These are phyloP conservation scores for Sporothrix luriei DNA, from an alignment of 2,329 filamentous ascomycete genomes.

Conservation along the genomic window DNA sequence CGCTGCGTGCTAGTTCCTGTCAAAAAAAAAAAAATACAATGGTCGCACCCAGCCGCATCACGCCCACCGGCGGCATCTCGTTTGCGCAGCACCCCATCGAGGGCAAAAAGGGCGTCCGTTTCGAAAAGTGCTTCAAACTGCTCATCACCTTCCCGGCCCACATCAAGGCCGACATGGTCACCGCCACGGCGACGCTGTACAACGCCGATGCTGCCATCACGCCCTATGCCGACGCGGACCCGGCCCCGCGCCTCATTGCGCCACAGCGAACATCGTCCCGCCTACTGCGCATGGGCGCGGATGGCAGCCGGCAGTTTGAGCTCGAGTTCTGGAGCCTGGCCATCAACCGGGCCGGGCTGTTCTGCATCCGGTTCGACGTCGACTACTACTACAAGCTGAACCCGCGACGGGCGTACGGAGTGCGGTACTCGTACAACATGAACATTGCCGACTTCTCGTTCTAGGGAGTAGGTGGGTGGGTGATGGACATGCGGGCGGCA, in stretches of 20 bases:
- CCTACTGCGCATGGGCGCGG: not conserved
- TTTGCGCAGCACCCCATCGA: constrained; percentile 1
- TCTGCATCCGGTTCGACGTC: not conserved
- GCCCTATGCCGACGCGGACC: not conserved
- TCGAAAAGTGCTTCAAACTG: not conserved
- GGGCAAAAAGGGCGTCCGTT: constrained; percentile 9
- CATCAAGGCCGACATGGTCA: constrained; percentile 22
- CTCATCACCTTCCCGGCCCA: not conserved
- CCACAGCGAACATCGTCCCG: not conserved
- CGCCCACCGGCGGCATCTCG: not conserved
- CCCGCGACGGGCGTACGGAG: not conserved
- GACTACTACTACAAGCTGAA: constrained; percentile 15
- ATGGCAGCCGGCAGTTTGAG: constrained; percentile 9
- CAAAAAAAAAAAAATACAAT: not conserved
- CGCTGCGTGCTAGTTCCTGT: too few relatives aligned
- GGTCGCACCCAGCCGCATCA: constrained; percentile 2
- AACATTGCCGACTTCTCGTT: constrained; percentile 1
- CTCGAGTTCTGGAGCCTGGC: constrained; percentile 20
- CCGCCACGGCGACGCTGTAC: not conserved
- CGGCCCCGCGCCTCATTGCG: not conserved
- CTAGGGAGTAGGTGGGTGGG: not conserved
- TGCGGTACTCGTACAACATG: not conserved
- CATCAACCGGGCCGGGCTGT: constrained; percentile 5
- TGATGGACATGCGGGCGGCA: not conserved
- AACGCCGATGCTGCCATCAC: not conserved